These are phyloP conservation scores for Apiospora pterosperma DNA, from an alignment of 2,329 filamentous ascomycete genomes.

Conservation along the genomic window DNA sequence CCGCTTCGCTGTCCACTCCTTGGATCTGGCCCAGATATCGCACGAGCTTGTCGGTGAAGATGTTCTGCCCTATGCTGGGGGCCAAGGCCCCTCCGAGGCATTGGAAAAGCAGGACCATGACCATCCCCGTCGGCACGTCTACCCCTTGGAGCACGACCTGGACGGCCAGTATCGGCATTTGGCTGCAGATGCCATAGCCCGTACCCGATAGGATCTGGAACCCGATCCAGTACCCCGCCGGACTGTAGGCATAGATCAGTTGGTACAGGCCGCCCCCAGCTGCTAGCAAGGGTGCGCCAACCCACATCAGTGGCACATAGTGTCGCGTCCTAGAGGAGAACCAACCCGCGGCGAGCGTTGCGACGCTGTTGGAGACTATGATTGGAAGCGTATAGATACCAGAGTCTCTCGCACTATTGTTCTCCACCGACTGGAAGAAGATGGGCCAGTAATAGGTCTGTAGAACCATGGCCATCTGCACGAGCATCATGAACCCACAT, in stretches of 20 bases:
- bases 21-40: conserved; percentile 6
- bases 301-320: conserved; percentile 13
- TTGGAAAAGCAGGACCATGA: conserved; percentile 8
- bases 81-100: conserved; percentile 6
- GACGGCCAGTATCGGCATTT: conserved; percentile 12
- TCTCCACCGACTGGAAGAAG: conserved; percentile 21
- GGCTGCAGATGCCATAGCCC: conserved; percentile 10
- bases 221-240: conserved; percentile 5
- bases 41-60: conserved; percentile 7
- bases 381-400: conserved; percentile 6
- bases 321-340: conserved; percentile 5
- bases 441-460: conserved; percentile 15
- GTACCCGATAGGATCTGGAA: conserved; percentile 10
- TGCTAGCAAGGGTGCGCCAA: conserved; percentile 9
- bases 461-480: conserved; percentile 18
- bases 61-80: conserved; percentile 6
- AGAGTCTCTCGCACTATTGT: conserved; percentile 7
- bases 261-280: conserved; percentile 10
- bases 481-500: conserved; percentile 12
- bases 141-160: conserved; percentile 12
- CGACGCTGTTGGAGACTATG: conserved; percentile 7
- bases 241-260: conserved; percentile 6
- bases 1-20: conserved; percentile 9
- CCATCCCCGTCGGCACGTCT: conserved; percentile 5
- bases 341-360: conserved; percentile 9